phyloP scores from a whole-genome alignment of 2,329 filamentous ascomycete genomes.

The Ceratocystis destructans region DNA sequence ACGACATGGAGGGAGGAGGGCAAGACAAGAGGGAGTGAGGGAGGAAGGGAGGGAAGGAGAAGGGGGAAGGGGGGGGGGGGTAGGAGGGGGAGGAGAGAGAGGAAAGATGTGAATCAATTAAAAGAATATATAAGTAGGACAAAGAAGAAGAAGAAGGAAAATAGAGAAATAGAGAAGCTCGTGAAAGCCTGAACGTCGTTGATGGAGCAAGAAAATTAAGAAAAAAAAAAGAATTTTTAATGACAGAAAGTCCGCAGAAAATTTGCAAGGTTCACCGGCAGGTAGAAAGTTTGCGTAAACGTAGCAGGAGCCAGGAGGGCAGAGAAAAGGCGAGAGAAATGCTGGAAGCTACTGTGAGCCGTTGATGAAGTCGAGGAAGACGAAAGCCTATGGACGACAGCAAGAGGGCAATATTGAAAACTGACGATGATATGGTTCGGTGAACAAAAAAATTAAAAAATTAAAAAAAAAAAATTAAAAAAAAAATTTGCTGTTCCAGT shows the following conservation, averaged over 20 bases:
- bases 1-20: slow-evolving; percentile 30
- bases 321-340: no score
- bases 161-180: background rate
- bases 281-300: no score
- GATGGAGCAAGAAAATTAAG: background rate
- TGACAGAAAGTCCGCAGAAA: background rate
- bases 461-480: slow-evolving; percentile 5
- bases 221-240: background rate
- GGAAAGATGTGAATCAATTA: background rate
- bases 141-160: background rate
- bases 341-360: no score
- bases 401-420: background rate
- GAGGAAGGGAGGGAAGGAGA: no score
- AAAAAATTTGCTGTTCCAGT: slow-evolving; percentile 2
- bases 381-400: no score
- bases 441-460: background rate
- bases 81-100: background rate
- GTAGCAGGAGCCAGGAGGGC: no score
- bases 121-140: no score
- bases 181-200: background rate
- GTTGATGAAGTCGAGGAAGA: no score
- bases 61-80: background rate
- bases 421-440: background rate
- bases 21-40: background rate
- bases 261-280: background rate